These are phyloP conservation scores for Protea cynaroides DNA, from an alignment of 164 flowering plant genomes.

Conservation along the genomic window DNA sequence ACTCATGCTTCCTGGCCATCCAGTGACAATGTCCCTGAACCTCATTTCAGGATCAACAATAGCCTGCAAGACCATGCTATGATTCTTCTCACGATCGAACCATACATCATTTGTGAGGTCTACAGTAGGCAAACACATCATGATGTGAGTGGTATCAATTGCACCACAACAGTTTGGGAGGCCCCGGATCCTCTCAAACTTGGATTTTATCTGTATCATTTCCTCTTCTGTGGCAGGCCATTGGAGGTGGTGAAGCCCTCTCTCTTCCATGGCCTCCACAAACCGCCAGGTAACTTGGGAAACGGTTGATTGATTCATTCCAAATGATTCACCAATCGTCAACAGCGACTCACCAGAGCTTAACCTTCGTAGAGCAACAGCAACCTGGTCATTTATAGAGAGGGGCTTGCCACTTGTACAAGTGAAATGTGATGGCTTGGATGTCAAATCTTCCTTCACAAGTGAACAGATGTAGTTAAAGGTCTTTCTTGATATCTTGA, in stretches of 20 bases:
- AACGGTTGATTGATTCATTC: slow-evolving; percentile 70
- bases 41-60: slow-evolving; percentile 75
- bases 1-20: slow-evolving; percentile 87
- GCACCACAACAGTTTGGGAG: slow-evolving; percentile 90
- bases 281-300: slow-evolving; percentile 81
- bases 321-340: slow-evolving; percentile 54
- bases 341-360: slow-evolving; percentile 72
- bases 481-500: slow-evolving; percentile 52
- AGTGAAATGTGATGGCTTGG: slow-evolving; percentile 36
- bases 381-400: slow-evolving; percentile 62
- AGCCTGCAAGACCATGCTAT: slow-evolving; percentile 82
- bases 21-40: slow-evolving; percentile 78
- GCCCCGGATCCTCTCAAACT: slow-evolving; percentile 68
- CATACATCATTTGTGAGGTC: slow-evolving; percentile 50
- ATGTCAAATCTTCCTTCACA: slow-evolving; percentile 57
- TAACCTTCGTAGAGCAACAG: slow-evolving; percentile 71
- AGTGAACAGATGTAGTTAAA: slow-evolving; percentile 76
- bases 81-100: slow-evolving; percentile 57
- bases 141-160: slow-evolving; percentile 68
- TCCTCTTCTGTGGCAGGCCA: slow-evolving; percentile 67
- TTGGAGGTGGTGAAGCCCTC: slow-evolving; percentile 59
- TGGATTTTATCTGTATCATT: slow-evolving; percentile 49
- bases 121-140: slow-evolving; percentile 49
- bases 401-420: slow-evolving; percentile 44
- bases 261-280: slow-evolving; percentile 79